Percentiles rank a stretch among this genome's conserved stretches.
phyloP scores from a whole-genome alignment of 164 flowering plant species.

The Santalum album region DNA sequence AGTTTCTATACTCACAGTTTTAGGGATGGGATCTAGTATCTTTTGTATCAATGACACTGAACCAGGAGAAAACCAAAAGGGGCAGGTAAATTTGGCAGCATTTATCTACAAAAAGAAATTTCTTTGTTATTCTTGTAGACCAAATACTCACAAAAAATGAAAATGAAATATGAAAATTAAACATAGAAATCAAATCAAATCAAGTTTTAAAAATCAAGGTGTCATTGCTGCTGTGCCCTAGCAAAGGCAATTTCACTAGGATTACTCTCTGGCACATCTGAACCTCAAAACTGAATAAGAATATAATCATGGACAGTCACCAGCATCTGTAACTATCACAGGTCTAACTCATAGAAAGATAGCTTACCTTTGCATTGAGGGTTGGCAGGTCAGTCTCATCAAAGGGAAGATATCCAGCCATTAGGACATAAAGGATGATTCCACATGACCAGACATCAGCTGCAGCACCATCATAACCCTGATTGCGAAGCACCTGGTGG shows the following conservation, averaged over 20 bases:
- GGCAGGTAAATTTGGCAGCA: slow-evolving; percentile 74
- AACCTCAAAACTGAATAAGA: no score
- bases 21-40: slow-evolving; percentile 85
- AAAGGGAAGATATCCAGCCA: slow-evolving; percentile 99
- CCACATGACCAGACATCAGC: slow-evolving; percentile 99
- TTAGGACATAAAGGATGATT: slow-evolving; percentile 85
- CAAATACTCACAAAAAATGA: no score
- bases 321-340: background rate
- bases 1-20: slow-evolving; percentile 57
- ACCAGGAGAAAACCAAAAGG: slow-evolving; percentile 78
- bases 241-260: no score
- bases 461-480: slow-evolving; percentile 95
- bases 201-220: no score
- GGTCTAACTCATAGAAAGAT: background rate
- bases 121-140: no score
- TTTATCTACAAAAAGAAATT: slow-evolving; percentile 35
- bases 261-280: no score
- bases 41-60: slow-evolving; percentile 53
- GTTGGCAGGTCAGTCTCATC: slow-evolving; percentile 69
- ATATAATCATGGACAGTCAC: no score
- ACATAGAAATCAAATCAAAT: no score
- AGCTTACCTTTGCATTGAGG: slow-evolving; percentile 61
- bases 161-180: no score
- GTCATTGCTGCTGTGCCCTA: no score
- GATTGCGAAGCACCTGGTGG: slow-evolving; percentile 60